Evolutionary conservation across 768 basidiomycete species (phyloP), one percentile per base, ranked within the genome.

Genomic region (Trametes maxima): DNA sequence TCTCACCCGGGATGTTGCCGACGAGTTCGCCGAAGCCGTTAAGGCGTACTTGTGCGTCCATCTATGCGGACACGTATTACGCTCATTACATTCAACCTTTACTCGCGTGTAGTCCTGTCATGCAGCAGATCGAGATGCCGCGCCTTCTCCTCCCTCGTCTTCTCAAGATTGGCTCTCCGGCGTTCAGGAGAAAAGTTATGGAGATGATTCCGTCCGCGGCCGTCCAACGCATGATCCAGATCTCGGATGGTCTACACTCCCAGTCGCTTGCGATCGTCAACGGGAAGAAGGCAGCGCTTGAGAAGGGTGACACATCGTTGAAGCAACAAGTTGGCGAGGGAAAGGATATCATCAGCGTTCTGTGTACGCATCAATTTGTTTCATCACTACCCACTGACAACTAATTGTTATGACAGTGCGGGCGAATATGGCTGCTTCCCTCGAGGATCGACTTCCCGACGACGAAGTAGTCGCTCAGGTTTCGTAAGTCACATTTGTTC

Each of bases 321-420:
- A 54, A 63, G 12, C 63, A 58, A n/a, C 72, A 75, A 57, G 69
- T 74, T 42, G 74, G 73, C 11, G 69, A 70, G 57, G 77, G 76
- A 8, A 78, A 78, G 48, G 81, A 82, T 65, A 75, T 83, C 22
- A 72, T 82, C 60, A 80, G 77, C 53, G 72, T 80, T 45, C 64
- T 82, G 25, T 68, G 81, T 83, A 63, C 25, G 78, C 65, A 3
- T 22, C 44, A 2, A 25, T 25, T 36, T 39, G n/a, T 35, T 42
- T 5, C 19, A 2, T 25, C 40, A 35, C 11, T 10, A n/a, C 3
- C 19, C 8, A 36, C n/a, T 51, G n/a, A 19, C 19, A 17, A 3
- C 14, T 24, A 17, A 12, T 16, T 16, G 21, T 12, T 1, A 22
- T 7, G 14, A 11, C 40, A 80, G 79, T 80, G 62, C 72, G 70